phyloP scores from a whole-genome alignment of 2,329 filamentous ascomycete genomes.

The Botrytis deweyae region DNA sequence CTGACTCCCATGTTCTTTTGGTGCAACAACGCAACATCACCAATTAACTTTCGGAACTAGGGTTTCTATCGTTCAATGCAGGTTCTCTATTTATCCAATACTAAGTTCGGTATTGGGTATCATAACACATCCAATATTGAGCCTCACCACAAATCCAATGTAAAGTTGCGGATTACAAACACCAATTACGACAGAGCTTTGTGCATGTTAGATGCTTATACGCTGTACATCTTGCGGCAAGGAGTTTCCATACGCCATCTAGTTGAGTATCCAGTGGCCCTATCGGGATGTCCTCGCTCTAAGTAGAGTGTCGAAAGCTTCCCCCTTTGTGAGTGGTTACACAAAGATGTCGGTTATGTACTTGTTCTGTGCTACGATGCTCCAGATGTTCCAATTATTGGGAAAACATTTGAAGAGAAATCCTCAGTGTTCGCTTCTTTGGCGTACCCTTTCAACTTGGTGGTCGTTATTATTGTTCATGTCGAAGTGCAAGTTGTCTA shows the following conservation, averaged over 20 bases:
- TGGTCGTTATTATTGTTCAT: background rate
- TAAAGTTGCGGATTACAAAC: background rate
- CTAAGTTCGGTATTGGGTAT: background rate
- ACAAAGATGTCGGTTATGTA: background rate
- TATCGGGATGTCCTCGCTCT: background rate
- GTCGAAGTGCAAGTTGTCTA: no score
- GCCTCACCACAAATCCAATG: background rate
- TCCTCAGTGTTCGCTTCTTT: background rate
- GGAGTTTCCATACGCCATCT: background rate
- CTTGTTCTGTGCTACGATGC: background rate
- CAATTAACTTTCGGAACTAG: background rate
- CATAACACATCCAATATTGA: background rate
- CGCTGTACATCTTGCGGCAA: background rate
- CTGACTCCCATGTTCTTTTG: background rate
- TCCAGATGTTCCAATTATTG: background rate
- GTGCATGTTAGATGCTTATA: background rate
- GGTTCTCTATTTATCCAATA: background rate
- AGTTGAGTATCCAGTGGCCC: background rate
- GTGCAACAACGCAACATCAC: background rate
- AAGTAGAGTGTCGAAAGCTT: background rate
- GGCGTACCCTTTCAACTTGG: background rate
- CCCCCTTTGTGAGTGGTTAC: background rate
- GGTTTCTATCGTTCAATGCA: background rate
- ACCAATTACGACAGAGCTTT: background rate
- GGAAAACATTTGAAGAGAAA: background rate